Evolutionary conservation across 176 grass and related monocot species (phyloP), one percentile per base, ranked within the genome.

Genomic region (Saccharum officinarum): DNA sequence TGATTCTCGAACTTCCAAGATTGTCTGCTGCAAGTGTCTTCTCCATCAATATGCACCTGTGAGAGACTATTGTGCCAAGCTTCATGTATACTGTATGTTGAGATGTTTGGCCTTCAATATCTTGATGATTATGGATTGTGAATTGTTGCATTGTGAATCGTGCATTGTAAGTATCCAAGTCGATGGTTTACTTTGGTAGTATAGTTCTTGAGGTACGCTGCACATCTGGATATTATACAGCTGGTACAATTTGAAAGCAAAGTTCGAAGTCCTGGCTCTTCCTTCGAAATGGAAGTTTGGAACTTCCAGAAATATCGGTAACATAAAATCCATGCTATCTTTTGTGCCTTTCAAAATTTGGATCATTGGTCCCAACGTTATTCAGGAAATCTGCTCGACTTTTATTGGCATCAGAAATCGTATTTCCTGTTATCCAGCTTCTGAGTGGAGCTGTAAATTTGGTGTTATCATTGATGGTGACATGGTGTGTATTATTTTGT

Each of bases 291-390:
- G 69, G 34, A 75, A 81, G 23, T 44, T 81, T 75, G 25, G 25
- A 30, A 38, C 46, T 75, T 82, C 31, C 44, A 64, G 75, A 78
- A 68, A 52, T 45, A n/a, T 79, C 16, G 55, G 74, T 71, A 73
- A 70, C 50, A 64, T 15, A 54, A 46, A 36, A 15, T 9, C 18
- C 18, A 69, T 76, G 77, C 49, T n/a, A 61, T 34, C 22, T 46
- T 45, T 25, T 39, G 41, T 18, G 22, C 20, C 1, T 28, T 77
- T 49, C 36, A 61, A 62, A 69, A 40, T 26, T 47, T 40, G 47
- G 38, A 71, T 59, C 26, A 23, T 69, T 50, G 57, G 11, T n/a
- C 22, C 12, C 7, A 66, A 30, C 2, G 30, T 18, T 65, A 61
- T 62, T 47, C 22, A 26, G 14, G 26, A 10, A 25, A 65, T 34